phyloP scores from a whole-genome alignment of 805 yeast species.

The Suhomyces sp. region DNA sequence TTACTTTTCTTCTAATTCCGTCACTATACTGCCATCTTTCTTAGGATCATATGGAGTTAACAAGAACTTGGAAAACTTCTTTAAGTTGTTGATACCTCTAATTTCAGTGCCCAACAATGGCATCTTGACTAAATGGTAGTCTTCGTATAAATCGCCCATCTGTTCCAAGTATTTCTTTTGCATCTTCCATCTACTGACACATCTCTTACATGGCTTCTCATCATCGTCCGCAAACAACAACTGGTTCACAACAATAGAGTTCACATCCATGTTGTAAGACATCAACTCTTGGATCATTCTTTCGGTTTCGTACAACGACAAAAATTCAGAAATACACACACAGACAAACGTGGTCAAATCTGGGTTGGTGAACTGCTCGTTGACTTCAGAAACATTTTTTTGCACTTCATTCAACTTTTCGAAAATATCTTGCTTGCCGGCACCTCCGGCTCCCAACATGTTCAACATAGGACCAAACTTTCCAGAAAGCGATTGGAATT shows the following conservation, averaged over 20 bases:
- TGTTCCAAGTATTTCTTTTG: conserved; percentile 93
- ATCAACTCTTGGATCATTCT: conserved; percentile 95
- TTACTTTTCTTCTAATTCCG: conserved; percentile 51
- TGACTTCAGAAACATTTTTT: conserved; percentile 78
- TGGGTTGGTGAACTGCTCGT: conserved; percentile 92
- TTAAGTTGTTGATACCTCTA: conserved; percentile 84
- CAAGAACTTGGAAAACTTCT: conserved; percentile 77
- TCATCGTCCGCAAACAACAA: conserved; percentile 80
- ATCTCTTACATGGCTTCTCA: conserved; percentile 77
- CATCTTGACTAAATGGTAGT: conserved; percentile 92
- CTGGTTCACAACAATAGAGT: conserved; percentile 94
- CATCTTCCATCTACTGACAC: conserved; percentile 91
- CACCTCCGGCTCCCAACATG: conserved; percentile 74
- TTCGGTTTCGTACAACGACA: conserved; percentile 95
- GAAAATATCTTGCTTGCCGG: conserved; percentile 70
- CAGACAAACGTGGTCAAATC: conserved; percentile 94
- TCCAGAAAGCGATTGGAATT: conserved; percentile 82
- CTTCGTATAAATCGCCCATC: conserved; percentile 94
- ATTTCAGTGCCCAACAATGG: conserved; percentile 94
- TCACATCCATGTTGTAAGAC: conserved; percentile 93
- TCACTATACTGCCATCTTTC: conserved; percentile 50
- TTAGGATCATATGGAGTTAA: conserved; percentile 73
- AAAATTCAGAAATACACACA: conserved; percentile 95
- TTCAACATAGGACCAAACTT: conserved; percentile 88
- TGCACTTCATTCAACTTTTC: conserved; percentile 78